phyloP scores from a whole-genome alignment of 306 rosid species.

The Acacia crassicarpa region DNA sequence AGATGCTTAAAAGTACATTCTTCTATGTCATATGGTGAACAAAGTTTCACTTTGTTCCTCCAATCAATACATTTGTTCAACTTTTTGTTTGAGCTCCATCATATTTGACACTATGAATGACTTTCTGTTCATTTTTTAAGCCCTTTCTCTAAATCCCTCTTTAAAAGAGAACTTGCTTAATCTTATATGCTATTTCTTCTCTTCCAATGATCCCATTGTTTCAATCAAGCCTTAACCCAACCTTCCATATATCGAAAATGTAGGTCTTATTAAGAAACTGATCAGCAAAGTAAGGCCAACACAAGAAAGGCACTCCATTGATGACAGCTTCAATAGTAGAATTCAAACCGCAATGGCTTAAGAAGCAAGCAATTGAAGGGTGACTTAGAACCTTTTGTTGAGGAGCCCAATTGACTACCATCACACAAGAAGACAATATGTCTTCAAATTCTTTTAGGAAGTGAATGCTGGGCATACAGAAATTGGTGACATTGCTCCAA shows the following conservation, averaged over 20 bases:
- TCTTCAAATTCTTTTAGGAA: conserved; percentile 30
- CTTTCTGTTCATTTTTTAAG: background rate
- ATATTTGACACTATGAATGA: conserved; percentile 12
- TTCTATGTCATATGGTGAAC: no score
- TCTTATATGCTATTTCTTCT: conserved; percentile 18
- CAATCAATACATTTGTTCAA: conserved; percentile 17
- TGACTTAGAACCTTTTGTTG: conserved; percentile 29
- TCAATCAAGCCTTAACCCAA: conserved; percentile 9
- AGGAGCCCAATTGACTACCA: conserved; percentile 35
- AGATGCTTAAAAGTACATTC: no score
- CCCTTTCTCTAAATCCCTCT: conserved; percentile 13
- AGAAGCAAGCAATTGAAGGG: conserved; percentile 35
- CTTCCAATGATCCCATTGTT: background rate
- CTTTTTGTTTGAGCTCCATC: conserved; percentile 30
- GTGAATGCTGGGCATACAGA: no score
- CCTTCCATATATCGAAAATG: conserved; percentile 38
- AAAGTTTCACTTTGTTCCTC: no score
- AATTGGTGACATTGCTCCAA: no score
- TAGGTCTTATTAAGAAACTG: conserved; percentile 20
- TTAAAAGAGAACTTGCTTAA: conserved; percentile 19
- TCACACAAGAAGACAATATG: conserved; percentile 8
- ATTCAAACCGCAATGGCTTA: conserved; percentile 42
- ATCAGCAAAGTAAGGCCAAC: conserved; percentile 41
- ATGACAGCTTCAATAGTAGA: conserved; percentile 35
- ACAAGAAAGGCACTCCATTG: conserved; percentile 31